These are phyloP conservation scores for Candida oleophila DNA, from an alignment of 805 yeast genomes.

Conservation along the genomic window DNA sequence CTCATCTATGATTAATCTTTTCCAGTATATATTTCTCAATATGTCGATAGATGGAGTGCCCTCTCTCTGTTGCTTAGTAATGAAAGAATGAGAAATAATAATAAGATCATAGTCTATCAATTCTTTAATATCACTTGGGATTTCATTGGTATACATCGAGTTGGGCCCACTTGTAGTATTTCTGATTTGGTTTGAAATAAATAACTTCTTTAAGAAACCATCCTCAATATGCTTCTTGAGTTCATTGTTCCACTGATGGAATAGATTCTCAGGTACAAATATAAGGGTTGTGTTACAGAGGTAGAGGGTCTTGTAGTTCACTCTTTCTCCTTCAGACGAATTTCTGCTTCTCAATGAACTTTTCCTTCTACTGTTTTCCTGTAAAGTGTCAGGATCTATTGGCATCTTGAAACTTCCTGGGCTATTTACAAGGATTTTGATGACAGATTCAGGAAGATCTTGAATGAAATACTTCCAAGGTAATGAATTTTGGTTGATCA, in stretches of 20 bases:
- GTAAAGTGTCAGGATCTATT: constrained; percentile 5
- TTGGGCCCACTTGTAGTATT: constrained; percentile 11
- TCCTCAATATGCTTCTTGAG: constrained; percentile 51
- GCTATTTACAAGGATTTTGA: constrained; percentile 26
- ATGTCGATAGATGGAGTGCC: constrained; percentile 22
- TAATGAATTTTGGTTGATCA: constrained; percentile 46
- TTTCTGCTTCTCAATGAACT: constrained; percentile 13
- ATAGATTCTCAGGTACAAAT: constrained; percentile 64
- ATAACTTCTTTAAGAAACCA: constrained; percentile 33
- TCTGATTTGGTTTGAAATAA: constrained; percentile 32
- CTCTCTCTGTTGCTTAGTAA: constrained; percentile 35
- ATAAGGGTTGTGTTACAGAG: constrained; percentile 56
- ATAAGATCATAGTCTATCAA: constrained; percentile 52
- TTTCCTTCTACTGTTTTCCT: constrained; percentile 13
- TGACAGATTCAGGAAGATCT: constrained; percentile 45
- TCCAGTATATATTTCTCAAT: constrained; percentile 55
- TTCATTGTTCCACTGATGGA: constrained; percentile 65
- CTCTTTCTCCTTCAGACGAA: constrained; percentile 16
- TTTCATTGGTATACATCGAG: constrained; percentile 16
- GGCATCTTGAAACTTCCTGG: constrained; percentile 46
- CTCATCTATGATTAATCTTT: constrained; percentile 70
- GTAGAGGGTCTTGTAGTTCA: constrained; percentile 27
- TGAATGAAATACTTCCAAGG: constrained; percentile 55
- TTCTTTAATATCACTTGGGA: constrained; percentile 24
- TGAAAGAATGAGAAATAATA: constrained; percentile 46